phyloP scores from a whole-genome alignment of 192 early-diverging fungal genomes.

The Rhizoclosmatium sp. region DNA sequence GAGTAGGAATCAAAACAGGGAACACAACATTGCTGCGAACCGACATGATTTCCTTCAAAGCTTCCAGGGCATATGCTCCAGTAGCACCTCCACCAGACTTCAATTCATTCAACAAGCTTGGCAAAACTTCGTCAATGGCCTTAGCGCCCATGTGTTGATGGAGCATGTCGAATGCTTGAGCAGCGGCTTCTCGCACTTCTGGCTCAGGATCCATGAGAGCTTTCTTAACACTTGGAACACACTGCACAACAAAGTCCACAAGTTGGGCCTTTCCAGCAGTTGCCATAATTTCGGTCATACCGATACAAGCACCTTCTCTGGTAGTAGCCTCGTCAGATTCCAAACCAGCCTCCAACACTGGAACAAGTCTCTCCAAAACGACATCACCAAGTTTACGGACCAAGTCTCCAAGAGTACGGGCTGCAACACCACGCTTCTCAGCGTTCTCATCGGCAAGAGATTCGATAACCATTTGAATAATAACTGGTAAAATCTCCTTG shows the following conservation, averaged over 20 bases:
- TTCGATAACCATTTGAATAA: constrained; percentile 91
- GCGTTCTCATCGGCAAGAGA: constrained; percentile 76
- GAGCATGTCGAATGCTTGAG: constrained; percentile 90
- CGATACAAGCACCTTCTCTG: constrained; percentile 93
- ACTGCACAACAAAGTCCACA: constrained; percentile 84
- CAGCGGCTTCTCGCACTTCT: constrained; percentile 93
- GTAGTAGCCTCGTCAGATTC: constrained; percentile 69
- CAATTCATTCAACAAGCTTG: constrained; percentile 84
- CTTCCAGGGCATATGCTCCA: constrained; percentile 81
- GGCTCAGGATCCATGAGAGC: constrained; percentile 86
- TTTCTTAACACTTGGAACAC: constrained; percentile 80
- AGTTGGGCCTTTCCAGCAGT: constrained; percentile 83
- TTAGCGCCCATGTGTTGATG: constrained; percentile 90
- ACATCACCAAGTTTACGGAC: constrained; percentile 94
- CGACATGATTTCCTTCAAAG: constrained; percentile 96
- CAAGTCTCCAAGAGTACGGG: constrained; percentile 90
- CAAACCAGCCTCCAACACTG: constrained; percentile 88
- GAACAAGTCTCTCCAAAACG: constrained; percentile 86
- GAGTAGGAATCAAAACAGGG: constrained; percentile 96
- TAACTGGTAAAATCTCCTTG: constrained; percentile 89
- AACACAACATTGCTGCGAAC: constrained; percentile 97
- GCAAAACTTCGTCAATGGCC: constrained; percentile 93
- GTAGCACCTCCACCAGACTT: constrained; percentile 41
- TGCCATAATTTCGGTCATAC: constrained; percentile 89
- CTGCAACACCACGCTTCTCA: constrained; percentile 87